Base-by-base conservation (phyloP, 768 basidiomycete genomes). In the Lactarius trivialis region DNA sequence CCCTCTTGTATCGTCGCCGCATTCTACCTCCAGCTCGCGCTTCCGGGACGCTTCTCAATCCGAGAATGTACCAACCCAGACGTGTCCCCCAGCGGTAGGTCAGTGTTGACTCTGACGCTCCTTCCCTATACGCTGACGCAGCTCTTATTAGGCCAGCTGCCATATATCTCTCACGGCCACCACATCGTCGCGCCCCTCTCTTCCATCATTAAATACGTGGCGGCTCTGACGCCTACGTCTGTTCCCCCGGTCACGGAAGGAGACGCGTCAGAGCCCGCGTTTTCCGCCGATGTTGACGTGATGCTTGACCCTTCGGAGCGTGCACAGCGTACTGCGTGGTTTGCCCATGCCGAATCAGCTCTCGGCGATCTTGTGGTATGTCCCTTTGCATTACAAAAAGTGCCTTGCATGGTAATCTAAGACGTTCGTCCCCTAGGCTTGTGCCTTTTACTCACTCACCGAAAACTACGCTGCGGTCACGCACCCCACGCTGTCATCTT, bases 331-430 rank as follows among this genome's bases (percentile, higher is more conserved):
- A 74, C 75, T 0, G 89, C 89, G 1, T 86, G 89, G 80, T 76
- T 75, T 45, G 80, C 85, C 1, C 88, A 91, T 70, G 73, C 84
- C 8, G 85, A 88, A 64, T 74, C 84, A 8, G 78, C 83, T 58
- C 71, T 91, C 26, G 89, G 88, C 11, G 84, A 89, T 69, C 72
- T 93, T 15, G 78, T 88, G 56, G 91, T 92, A 72, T 70, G 86
- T 78, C 21, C 3, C 21, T 14, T 36, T 24, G 37, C 34, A 55
- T 55, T 36, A 30, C 41, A 52, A 12, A n/a, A 45, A 21, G 14
- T 8, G 30, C 43, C 56, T 7, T 48, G 21, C n/a, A 15, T 60
- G 60, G 48, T 53, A 64, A 60, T 53, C 19, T 45, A 37, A 53
- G 50, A 65, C 62, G 33, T 43, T 52, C 63, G 33, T 43, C 50